Evolutionary conservation across 2,329 filamentous ascomycete genomes (phyloP).

Genomic region (Cytospora leucostoma): DNA sequence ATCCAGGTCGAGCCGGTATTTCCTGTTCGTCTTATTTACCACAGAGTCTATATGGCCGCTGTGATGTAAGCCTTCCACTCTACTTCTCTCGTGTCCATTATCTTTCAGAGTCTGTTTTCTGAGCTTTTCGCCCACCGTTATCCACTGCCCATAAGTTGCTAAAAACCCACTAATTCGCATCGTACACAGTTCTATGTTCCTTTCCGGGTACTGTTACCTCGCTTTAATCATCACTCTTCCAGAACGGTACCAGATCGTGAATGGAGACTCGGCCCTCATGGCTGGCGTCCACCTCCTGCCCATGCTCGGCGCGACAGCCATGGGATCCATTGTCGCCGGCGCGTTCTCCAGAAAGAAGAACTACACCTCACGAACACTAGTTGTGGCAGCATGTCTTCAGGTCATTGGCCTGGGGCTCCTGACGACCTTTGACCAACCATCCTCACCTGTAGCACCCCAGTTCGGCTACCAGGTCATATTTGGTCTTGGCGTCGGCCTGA

Average conservation of each 20-base stretch:
- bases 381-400: constrained; percentile 53
- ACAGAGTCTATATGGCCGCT: constrained; percentile 53
- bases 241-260: constrained; percentile 62
- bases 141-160: too few relatives aligned
- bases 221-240: constrained; percentile 60
- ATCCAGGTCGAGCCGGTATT: constrained; percentile 56
- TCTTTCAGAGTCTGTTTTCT: not conserved
- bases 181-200: constrained; percentile 51
- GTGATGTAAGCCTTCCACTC: constrained; percentile 46
- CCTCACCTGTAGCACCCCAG: constrained; percentile 41
- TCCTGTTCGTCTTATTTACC: constrained; percentile 49
- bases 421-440: constrained; percentile 42
- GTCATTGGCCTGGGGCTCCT: constrained; percentile 55
- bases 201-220: constrained; percentile 60
- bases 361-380: constrained; percentile 53
- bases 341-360: constrained; percentile 56
- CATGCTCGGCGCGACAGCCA: constrained; percentile 56
- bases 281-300: constrained; percentile 61
- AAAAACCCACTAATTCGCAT: not conserved
- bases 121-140: too few relatives aligned
- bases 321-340: constrained; percentile 58
- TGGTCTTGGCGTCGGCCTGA: constrained; percentile 60
- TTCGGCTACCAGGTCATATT: constrained; percentile 60
- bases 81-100: not conserved
- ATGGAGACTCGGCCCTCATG: constrained; percentile 52